phyloP scores from a whole-genome alignment of 805 yeast genomes.

The Isabelozyma rhagii region DNA sequence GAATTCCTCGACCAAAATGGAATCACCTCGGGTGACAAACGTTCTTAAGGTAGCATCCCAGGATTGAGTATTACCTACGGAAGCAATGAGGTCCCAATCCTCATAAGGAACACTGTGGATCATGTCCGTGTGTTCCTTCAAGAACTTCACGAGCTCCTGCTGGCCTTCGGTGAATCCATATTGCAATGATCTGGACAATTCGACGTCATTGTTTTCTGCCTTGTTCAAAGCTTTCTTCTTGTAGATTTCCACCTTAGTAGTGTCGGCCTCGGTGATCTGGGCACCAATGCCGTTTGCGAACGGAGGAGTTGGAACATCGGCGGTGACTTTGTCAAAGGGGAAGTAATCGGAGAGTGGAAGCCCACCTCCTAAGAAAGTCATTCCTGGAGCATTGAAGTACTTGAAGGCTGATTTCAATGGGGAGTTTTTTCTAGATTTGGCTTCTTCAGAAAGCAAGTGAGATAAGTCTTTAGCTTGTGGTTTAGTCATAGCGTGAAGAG shows the following conservation, averaged over 20 bases:
- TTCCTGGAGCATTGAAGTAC: conserved; percentile 67
- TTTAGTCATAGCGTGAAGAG: conserved; percentile 16
- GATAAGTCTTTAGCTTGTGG: conserved; percentile 62
- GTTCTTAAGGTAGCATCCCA: conserved; percentile 84
- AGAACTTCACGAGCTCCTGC: conserved; percentile 60
- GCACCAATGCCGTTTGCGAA: conserved; percentile 76
- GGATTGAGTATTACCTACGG: conserved; percentile 87
- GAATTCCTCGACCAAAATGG: conserved; percentile 78
- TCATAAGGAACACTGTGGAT: conserved; percentile 45
- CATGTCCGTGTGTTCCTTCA: conserved; percentile 69
- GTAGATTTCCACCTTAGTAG: conserved; percentile 40
- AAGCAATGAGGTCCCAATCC: conserved; percentile 69
- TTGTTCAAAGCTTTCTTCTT: conserved; percentile 24
- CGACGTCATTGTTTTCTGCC: conserved; percentile 47
- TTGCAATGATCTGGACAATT: conserved; percentile 83
- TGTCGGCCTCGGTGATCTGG: conserved; percentile 42
- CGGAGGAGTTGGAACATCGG: conserved; percentile 76
- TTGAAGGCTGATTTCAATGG: conserved; percentile 82
- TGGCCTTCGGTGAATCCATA: conserved; percentile 87
- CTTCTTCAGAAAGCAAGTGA: conserved; percentile 74
- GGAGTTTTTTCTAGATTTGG: conserved; percentile 72
- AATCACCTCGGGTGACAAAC: conserved; percentile 73
- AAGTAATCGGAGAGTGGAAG: conserved; percentile 87
- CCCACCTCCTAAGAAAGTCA: conserved; percentile 94
- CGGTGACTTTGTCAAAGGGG: conserved; percentile 79